Conservation (phyloP, 1,284 basidiomycete species). For the Ganoderma leucocontextum region DNA sequence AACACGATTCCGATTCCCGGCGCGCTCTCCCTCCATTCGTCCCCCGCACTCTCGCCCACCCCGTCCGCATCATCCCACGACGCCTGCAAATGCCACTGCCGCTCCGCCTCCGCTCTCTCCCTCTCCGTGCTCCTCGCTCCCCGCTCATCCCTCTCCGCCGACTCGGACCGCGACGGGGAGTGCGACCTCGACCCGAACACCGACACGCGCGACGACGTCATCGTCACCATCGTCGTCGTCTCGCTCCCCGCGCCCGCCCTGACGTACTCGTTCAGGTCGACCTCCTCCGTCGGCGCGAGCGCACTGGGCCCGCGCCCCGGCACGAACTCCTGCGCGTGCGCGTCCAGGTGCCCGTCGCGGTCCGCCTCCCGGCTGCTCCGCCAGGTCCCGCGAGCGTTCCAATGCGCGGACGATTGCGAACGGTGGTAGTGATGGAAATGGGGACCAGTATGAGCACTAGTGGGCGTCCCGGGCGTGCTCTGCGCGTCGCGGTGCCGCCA, state of each 20-base stretch:
- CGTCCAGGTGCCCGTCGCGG: not conserved
- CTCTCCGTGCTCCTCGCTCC: not conserved
- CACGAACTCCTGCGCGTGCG: slow-evolving; percentile 1
- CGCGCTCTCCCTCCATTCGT: not conserved
- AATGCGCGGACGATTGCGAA: not conserved
- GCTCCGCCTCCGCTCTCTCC: not conserved
- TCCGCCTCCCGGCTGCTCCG: not conserved
- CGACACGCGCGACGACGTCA: not conserved
- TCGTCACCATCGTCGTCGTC: not conserved
- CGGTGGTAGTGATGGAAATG: not conserved
- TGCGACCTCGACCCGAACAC: not conserved
- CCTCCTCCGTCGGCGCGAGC: not conserved
- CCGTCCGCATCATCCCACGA: not conserved
- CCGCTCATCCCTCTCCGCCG: not conserved
- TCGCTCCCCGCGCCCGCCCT: not conserved
- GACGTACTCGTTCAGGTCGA: slow-evolving; percentile 15
- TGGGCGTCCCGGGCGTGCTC: not conserved
- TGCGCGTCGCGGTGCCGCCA: not conserved
- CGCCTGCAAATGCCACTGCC: slow-evolving; percentile 8
- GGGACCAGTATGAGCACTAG: too few relatives aligned
- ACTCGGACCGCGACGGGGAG: not conserved
- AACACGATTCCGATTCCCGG: not conserved
- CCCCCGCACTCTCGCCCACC: not conserved
- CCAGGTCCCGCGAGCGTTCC: not conserved
- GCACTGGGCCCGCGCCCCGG: not conserved